Conservation (phyloP, 768 basidiomycete species). For the Pholiota conissans region DNA sequence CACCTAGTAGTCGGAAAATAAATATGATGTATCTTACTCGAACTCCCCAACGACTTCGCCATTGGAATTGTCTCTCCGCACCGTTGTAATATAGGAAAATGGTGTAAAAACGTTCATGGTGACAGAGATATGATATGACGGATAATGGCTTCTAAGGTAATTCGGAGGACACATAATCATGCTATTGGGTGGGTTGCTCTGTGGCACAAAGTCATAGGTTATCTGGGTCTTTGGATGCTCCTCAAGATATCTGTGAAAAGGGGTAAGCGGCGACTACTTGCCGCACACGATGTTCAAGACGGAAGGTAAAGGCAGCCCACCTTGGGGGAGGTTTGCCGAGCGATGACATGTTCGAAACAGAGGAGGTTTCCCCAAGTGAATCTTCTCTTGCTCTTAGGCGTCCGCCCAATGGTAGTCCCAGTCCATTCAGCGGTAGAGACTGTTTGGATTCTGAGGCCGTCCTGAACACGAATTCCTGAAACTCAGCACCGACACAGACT, state of each 20-base stretch:
- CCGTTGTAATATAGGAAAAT: constrained; percentile 44
- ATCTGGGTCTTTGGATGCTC: constrained; percentile 23
- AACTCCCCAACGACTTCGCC: constrained; percentile 50
- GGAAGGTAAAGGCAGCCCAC: neutral
- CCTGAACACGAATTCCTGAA: neutral
- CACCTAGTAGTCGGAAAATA: neutral
- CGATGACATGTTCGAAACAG: neutral
- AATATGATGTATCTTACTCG: constrained; percentile 30
- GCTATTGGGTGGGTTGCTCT: constrained; percentile 32
- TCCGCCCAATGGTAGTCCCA: neutral
- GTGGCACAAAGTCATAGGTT: constrained; percentile 40
- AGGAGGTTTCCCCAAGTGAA: neutral
- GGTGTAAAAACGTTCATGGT: constrained; percentile 52
- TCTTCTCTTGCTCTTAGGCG: neutral
- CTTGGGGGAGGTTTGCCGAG: constrained; percentile 11
- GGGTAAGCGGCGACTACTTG: too few relatives aligned
- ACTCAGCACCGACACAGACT: neutral
- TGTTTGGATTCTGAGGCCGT: constrained; percentile 9
- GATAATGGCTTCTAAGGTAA: constrained; percentile 25
- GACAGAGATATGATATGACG: constrained; percentile 45
- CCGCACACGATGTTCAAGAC: neutral
- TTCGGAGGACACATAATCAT: constrained; percentile 38
- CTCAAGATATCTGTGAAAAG: constrained; percentile 13
- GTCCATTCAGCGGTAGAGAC: constrained; percentile 4
- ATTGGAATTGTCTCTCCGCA: constrained; percentile 38